Percentiles rank a stretch among this genome's conserved stretches.
Evolutionary conservation across 2,329 filamentous ascomycete genomes (phyloP).

Genomic region (Beauveria caledonica): DNA sequence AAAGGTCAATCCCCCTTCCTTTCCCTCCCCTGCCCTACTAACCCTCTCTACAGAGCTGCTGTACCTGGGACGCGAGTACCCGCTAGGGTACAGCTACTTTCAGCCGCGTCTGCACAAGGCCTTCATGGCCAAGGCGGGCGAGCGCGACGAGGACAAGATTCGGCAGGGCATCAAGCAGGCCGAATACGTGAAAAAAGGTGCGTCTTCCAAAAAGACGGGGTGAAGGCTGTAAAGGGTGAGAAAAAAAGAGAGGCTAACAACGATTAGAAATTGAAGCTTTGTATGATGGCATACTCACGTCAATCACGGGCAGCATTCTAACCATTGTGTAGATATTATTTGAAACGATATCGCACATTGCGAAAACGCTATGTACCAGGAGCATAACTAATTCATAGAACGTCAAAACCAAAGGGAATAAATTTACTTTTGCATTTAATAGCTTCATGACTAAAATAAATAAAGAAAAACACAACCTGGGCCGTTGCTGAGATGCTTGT

Average conservation of each 20-base stretch:
- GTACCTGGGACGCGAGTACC: conserved; percentile 77
- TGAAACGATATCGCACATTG: conserved; percentile 82
- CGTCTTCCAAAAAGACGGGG: not conserved
- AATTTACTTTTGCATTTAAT: not conserved
- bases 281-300: conserved; percentile 47
- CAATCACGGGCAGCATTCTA: not conserved
- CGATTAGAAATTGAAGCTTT: conserved; percentile 76
- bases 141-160: conserved; percentile 70
- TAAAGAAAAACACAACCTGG: not conserved
- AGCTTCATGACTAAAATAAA: not conserved
- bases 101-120: conserved; percentile 73
- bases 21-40: not conserved
- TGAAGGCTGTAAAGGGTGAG: too few species aligned
- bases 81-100: conserved; percentile 74
- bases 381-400: too few species aligned
- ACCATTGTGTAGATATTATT: conserved; percentile 61
- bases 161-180: conserved; percentile 66
- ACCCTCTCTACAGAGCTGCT: conserved; percentile 59
- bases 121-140: conserved; percentile 65
- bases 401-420: too few species aligned
- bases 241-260: not conserved
- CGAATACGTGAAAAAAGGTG: conserved; percentile 87
- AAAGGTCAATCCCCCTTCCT: conserved; percentile 55
- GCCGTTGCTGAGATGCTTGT: conserved; percentile 1
- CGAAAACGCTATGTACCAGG: conserved; percentile 65